Evolutionary conservation across 1,284 basidiomycete genomes (phyloP).

Genomic region (Sanghuangporus weigelae): DNA sequence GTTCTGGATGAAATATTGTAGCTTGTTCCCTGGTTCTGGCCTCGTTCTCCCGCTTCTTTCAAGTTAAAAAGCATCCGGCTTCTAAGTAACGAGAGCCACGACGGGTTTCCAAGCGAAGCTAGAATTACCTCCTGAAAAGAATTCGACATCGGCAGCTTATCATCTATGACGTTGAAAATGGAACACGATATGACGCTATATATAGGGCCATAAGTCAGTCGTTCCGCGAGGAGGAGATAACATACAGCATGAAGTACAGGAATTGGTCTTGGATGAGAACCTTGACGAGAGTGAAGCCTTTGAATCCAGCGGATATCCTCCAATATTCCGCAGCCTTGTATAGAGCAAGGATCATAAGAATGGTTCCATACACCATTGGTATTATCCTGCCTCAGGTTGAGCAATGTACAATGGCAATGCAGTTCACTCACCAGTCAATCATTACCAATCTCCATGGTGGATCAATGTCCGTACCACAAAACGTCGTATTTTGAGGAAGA

Average conservation of each 20-base stretch:
- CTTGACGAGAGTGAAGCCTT: background rate
- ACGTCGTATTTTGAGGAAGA: background rate
- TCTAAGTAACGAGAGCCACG: background rate
- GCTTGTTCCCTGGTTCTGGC: conserved; percentile 3
- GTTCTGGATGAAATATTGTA: background rate
- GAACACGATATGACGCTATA: background rate
- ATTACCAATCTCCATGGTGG: background rate
- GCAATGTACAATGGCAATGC: too few species aligned
- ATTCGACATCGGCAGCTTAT: background rate
- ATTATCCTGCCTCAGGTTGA: background rate
- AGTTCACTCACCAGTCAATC: background rate
- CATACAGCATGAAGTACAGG: conserved; percentile 3
- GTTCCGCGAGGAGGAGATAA: background rate
- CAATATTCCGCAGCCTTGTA: conserved; percentile 7
- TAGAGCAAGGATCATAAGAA: background rate
- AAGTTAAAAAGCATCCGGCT: conserved; percentile 6
- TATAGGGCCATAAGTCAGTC: background rate
- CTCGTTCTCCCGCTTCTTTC: background rate
- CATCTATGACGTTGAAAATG: background rate
- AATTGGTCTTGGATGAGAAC: conserved; percentile 2
- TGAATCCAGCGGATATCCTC: background rate
- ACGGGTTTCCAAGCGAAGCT: background rate
- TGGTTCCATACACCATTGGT: background rate
- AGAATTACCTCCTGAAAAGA: background rate
- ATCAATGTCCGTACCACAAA: background rate